phyloP scores from a whole-genome alignment of 2,329 filamentous ascomycete genomes.

The Tolypocladium ovalisporum region DNA sequence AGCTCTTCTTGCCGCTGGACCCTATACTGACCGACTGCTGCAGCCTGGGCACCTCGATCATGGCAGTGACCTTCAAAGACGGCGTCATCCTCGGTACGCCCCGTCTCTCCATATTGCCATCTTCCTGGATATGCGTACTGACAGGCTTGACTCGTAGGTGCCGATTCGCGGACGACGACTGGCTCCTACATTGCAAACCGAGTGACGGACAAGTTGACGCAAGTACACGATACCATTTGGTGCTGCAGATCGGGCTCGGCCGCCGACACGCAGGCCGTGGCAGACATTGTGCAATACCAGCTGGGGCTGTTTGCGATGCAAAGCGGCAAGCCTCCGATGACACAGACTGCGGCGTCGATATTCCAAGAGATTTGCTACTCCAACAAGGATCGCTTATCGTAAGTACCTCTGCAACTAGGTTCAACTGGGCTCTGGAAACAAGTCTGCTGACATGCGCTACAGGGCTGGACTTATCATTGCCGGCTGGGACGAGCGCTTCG shows the following conservation, averaged over 20 bases:
- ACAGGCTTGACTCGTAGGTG: slow-evolving; percentile 40
- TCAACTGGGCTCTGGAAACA: not conserved
- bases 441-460: slow-evolving; percentile 7
- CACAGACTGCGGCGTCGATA: slow-evolving; percentile 86
- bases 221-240: slow-evolving; percentile 98
- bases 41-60: slow-evolving; percentile 95
- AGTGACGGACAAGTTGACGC: slow-evolving; percentile 98
- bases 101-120: too few relatives aligned
- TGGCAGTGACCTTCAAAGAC: slow-evolving; percentile 98
- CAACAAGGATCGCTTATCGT: slow-evolving; percentile 92
- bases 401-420: slow-evolving; percentile 21
- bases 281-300: slow-evolving; percentile 96
- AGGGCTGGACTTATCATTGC: slow-evolving; percentile 97
- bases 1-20: not conserved
- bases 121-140: slow-evolving; percentile 1
- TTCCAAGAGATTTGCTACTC: slow-evolving; percentile 98
- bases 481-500: slow-evolving; percentile 92
- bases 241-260: slow-evolving; percentile 97
- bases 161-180: slow-evolving; percentile 94
- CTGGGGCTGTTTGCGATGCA: slow-evolving; percentile 83
- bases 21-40: slow-evolving; percentile 21
- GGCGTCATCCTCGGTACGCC: slow-evolving; percentile 78
- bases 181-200: slow-evolving; percentile 98
- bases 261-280: slow-evolving; percentile 94
- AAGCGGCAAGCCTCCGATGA: slow-evolving; percentile 84